Percentiles rank a stretch among this genome's conserved stretches.
phyloP scores from a whole-genome alignment of 306 rosid genomes.

The Fragaria ananassa region DNA sequence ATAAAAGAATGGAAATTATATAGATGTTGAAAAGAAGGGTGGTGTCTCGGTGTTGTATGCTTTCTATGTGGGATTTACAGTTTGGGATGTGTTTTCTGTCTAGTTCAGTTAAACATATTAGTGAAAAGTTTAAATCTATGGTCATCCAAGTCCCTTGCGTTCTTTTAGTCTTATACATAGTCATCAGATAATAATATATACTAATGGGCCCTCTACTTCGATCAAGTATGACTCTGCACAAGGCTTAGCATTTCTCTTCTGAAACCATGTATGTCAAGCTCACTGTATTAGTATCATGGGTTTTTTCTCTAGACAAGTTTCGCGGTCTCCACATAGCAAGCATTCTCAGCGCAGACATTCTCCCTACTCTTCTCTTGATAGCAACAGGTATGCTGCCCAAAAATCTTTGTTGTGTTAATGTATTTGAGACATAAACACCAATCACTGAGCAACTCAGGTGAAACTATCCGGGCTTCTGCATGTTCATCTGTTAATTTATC shows the following conservation, averaged over 20 bases:
- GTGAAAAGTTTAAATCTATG: constrained; percentile 1
- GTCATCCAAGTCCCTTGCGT: neutral
- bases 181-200: constrained; percentile 30
- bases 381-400: constrained; percentile 70
- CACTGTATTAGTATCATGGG: constrained; percentile 84
- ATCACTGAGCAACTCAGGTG: constrained; percentile 74
- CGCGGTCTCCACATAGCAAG: constrained; percentile 99
- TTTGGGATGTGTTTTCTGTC: neutral
- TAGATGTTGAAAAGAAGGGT: neutral
- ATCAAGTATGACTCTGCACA: constrained; percentile 49
- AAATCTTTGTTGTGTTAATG: constrained; percentile 48
- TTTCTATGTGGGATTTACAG: neutral
- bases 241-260: constrained; percentile 55
- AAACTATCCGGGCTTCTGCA: constrained; percentile 43
- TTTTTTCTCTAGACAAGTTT: constrained; percentile 97
- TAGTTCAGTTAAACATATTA: neutral
- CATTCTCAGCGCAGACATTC: constrained; percentile 99
- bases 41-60: neutral
- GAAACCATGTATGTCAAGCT: constrained; percentile 54
- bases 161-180: neutral
- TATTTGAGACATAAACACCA: constrained; percentile 62
- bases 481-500: constrained; percentile 17
- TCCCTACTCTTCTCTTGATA: constrained; percentile 93
- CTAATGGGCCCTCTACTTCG: constrained; percentile 37
- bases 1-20: neutral